phyloP scores from a whole-genome alignment of 139 green algal genomes.

The Zygnema circumcarinatum region DNA sequence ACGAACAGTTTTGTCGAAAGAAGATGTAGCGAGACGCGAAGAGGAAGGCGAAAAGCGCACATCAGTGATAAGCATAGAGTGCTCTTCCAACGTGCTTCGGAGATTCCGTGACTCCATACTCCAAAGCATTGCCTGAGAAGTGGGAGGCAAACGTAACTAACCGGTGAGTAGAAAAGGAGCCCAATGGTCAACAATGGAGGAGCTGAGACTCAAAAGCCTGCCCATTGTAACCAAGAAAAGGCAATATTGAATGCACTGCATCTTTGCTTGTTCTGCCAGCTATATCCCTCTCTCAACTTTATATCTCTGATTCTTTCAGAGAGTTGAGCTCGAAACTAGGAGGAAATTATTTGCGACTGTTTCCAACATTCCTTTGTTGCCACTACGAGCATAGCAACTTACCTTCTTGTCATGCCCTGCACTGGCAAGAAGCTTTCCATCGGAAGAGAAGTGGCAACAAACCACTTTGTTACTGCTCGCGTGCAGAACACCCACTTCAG shows the following conservation, averaged over 20 bases:
- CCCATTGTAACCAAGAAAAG: constrained; percentile 6
- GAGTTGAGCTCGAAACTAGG: too few relatives aligned
- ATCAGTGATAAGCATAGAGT: constrained; percentile 58
- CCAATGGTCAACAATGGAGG: too few relatives aligned
- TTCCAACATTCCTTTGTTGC: too few relatives aligned
- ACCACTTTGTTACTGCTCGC: constrained; percentile 60
- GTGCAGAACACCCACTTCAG: constrained; percentile 8
- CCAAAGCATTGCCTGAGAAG: constrained; percentile 57
- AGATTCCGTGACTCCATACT: constrained; percentile 51
- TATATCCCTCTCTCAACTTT: too few relatives aligned
- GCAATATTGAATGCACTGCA: too few relatives aligned
- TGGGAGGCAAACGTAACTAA: background rate
- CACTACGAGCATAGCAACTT: too few relatives aligned
- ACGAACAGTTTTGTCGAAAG: constrained; percentile 62
- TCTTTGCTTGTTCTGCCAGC: too few relatives aligned
- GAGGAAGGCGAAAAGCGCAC: constrained; percentile 53
- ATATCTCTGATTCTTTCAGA: too few relatives aligned
- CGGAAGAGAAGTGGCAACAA: constrained; percentile 58
- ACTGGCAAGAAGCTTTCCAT: constrained; percentile 58
- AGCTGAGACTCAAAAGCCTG: too few relatives aligned
- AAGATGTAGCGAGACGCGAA: constrained; percentile 55
- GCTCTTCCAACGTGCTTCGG: constrained; percentile 53
- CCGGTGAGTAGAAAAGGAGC: too few relatives aligned
- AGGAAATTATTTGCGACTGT: too few relatives aligned
- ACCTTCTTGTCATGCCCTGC: constrained; percentile 63